Conservation (phyloP, 2,329 filamentous ascomycete species). For the Fusarium sororula region DNA sequence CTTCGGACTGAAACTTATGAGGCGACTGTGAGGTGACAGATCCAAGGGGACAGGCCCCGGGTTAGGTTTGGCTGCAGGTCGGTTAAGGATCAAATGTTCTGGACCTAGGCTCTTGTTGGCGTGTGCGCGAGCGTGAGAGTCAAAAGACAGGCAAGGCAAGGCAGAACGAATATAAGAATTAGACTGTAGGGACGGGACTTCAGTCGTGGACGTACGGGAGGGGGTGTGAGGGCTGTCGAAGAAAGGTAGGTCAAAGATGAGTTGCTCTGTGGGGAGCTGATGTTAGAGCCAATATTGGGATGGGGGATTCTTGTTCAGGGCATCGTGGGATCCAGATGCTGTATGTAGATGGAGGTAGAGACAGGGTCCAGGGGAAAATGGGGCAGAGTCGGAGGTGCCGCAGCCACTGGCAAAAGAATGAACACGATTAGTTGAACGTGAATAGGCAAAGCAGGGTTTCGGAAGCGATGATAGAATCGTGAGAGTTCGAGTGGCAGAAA, state of each 20-base stretch:
- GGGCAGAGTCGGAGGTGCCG: slow-evolving; percentile 29
- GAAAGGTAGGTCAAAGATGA: slow-evolving; percentile 7
- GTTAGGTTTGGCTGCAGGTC: slow-evolving; percentile 33
- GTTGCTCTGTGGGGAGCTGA: slow-evolving; percentile 19
- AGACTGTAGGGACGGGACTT: slow-evolving; percentile 17
- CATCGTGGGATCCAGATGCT: slow-evolving; percentile 31
- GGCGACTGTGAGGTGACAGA: slow-evolving; percentile 39
- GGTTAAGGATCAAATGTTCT: slow-evolving; percentile 37
- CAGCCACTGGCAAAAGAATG: slow-evolving; percentile 38
- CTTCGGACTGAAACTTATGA: slow-evolving; percentile 35
- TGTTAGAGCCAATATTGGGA: slow-evolving; percentile 27
- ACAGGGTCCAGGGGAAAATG: slow-evolving; percentile 35
- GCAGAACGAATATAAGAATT: slow-evolving; percentile 20
- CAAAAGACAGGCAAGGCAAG: slow-evolving; percentile 20
- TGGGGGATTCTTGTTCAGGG: slow-evolving; percentile 23
- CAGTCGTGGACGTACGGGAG: slow-evolving; percentile 11
- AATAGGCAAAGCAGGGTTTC: slow-evolving; percentile 32
- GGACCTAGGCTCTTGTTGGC: slow-evolving; percentile 32
- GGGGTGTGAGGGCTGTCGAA: slow-evolving; percentile 16
- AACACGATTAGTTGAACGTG: slow-evolving; percentile 23
- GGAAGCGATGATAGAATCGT: slow-evolving; percentile 35
- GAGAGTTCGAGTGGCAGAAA: slow-evolving; percentile 28
- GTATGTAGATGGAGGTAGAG: slow-evolving; percentile 25
- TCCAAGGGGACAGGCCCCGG: slow-evolving; percentile 18
- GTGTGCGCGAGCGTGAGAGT: slow-evolving; percentile 24